phyloP scores from a whole-genome alignment of 257 asterid genomes.

The Buddleja alternifolia region DNA sequence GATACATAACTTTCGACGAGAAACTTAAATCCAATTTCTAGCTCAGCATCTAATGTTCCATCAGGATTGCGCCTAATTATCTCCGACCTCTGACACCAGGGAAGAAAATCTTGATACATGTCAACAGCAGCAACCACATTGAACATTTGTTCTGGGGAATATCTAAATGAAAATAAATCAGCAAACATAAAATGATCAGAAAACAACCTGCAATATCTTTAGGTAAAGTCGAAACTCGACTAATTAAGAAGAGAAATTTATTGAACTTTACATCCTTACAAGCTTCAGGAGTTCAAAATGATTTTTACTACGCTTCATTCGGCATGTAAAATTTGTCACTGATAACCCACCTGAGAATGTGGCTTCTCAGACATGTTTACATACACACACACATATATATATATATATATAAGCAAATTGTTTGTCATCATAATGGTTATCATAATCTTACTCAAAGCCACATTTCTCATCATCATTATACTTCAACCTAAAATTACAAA shows the following conservation, averaged over 20 bases:
- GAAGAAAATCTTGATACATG: conserved; percentile 91
- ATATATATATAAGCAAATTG: neutral
- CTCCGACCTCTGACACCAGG: conserved; percentile 96
- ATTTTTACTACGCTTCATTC: neutral
- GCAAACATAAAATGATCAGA: neutral
- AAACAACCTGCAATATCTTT: neutral
- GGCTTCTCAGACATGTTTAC: neutral
- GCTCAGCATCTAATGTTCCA: conserved; percentile 95
- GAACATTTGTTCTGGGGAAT: conserved; percentile 91
- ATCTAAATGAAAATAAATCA: conserved; percentile 53
- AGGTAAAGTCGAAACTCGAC: neutral
- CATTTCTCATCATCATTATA: neutral
- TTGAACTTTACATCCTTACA: neutral
- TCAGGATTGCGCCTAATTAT: conserved; percentile 66
- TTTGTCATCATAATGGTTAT: neutral
- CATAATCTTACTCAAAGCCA: neutral
- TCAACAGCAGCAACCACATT: conserved; percentile 99
- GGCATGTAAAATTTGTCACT: neutral
- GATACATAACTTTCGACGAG: conserved; percentile 92
- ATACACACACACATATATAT: too few relatives aligned
- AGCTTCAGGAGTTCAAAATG: neutral
- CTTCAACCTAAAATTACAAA: neutral
- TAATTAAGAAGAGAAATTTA: neutral
- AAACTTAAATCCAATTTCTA: conserved; percentile 89
- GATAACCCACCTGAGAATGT: neutral